Conservation (phyloP, 2,329 filamentous ascomycete genomes). For the Monilinia fructigena region DNA sequence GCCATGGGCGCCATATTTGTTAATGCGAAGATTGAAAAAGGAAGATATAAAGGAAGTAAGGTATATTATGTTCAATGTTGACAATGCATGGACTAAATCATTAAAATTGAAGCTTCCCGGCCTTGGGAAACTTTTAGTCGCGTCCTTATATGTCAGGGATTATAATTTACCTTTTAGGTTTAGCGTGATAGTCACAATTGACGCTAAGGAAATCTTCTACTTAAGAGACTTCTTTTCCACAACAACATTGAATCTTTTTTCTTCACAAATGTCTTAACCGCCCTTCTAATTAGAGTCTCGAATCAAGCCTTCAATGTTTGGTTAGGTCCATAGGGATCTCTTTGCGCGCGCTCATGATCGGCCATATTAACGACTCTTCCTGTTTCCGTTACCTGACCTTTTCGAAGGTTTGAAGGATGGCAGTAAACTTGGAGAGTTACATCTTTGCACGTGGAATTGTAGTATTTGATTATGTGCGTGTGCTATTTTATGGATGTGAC, state of each 20-base stretch:
- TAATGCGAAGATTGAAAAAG: neutral
- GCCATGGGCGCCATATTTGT: conserved; percentile 39
- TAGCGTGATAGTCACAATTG: conserved; percentile 1
- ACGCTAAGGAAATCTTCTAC: conserved; percentile 24
- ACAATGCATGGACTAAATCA: conserved; percentile 7
- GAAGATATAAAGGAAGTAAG: neutral
- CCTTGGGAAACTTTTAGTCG: conserved; percentile 1
- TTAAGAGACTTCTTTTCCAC: conserved; percentile 22
- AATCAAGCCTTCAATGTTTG: conserved; percentile 89
- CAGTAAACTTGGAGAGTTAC: conserved; percentile 52
- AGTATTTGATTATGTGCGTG: neutral
- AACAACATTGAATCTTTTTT: conserved; percentile 22
- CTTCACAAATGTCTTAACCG: conserved; percentile 65
- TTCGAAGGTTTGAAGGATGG: conserved; percentile 50
- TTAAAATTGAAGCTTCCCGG: conserved; percentile 5
- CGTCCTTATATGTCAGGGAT: conserved; percentile 15
- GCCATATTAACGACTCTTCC: conserved; percentile 80
- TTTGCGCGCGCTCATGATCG: conserved; percentile 97
- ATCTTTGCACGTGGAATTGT: conserved; percentile 31
- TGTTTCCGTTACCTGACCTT: conserved; percentile 66
- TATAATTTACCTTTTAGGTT: neutral
- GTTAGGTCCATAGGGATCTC: conserved; percentile 81
- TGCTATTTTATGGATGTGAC: neutral
- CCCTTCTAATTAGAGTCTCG: conserved; percentile 99
- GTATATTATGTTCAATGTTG: conserved; percentile 15